Conservation (phyloP, 208 protist genomes). For the Balamuthia mandrillaris region DNA sequence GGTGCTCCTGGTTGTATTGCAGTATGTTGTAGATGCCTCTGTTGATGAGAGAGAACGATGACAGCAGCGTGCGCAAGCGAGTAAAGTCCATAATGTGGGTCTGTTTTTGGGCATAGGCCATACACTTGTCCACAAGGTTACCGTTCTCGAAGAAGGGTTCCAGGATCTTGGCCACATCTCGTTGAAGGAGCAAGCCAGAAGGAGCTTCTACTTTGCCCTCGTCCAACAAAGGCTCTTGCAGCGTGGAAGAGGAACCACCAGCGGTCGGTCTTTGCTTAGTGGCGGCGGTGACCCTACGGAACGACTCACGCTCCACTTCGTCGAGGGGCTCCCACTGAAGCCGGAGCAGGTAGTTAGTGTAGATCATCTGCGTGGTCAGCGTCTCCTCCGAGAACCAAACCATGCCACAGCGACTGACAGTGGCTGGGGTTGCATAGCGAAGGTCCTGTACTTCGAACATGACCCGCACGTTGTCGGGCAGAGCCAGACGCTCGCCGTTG, state of each 20-base stretch:
- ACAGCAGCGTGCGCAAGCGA: constrained; percentile 80
- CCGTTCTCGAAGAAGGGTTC: constrained; percentile 76
- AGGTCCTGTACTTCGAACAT: constrained; percentile 98
- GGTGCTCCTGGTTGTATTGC: constrained; percentile 81
- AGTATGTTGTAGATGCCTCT: constrained; percentile 82
- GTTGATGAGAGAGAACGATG: constrained; percentile 87
- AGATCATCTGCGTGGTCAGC: constrained; percentile 79
- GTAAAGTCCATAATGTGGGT: constrained; percentile 93
- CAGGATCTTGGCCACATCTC: constrained; percentile 78
- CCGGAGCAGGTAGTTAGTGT: constrained; percentile 65
- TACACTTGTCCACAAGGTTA: constrained; percentile 77
- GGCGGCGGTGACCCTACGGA: not conserved
- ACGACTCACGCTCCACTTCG: constrained; percentile 40
- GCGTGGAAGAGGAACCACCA: not conserved
- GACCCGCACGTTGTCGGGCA: constrained; percentile 94
- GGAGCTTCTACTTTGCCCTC: not conserved
- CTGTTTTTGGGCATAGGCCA: constrained; percentile 64
- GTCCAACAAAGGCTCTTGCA: not conserved
- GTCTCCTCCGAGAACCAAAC: constrained; percentile 95
- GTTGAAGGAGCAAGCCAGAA: constrained; percentile 76
- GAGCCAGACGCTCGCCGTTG: constrained; percentile 96
- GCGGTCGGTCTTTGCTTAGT: not conserved
- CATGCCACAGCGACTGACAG: constrained; percentile 97
- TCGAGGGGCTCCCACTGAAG: constrained; percentile 54
- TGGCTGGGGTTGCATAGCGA: constrained; percentile 94